These are phyloP conservation scores for Claviceps sp. DNA, from an alignment of 2,329 filamentous ascomycete genomes.

Conservation along the genomic window DNA sequence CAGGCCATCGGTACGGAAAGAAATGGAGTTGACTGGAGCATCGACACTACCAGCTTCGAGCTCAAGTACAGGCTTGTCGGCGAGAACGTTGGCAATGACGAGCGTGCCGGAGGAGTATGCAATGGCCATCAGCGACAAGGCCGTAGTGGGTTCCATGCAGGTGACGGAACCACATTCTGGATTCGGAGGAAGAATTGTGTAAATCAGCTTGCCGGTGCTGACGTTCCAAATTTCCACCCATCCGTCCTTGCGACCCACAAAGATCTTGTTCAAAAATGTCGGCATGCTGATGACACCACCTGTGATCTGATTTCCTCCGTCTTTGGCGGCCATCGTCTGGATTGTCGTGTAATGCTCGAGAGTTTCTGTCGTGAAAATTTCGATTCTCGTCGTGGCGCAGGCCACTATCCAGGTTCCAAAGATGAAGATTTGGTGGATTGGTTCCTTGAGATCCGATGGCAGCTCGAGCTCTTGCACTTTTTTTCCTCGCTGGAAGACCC, in stretches of 20 bases:
- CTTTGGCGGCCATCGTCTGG: slow-evolving; percentile 40
- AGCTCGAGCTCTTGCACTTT: slow-evolving; percentile 63
- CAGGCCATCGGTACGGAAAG: slow-evolving; percentile 78
- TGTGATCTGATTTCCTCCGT: slow-evolving; percentile 55
- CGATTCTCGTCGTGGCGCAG: slow-evolving; percentile 59
- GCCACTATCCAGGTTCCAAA: slow-evolving; percentile 89
- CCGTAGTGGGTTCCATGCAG: slow-evolving; percentile 71
- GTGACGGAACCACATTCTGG: slow-evolving; percentile 69
- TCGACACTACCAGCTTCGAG: slow-evolving; percentile 53
- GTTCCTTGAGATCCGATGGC: slow-evolving; percentile 51
- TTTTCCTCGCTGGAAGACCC: slow-evolving; percentile 86
- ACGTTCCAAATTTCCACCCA: slow-evolving; percentile 96
- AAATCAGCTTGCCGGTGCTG: slow-evolving; percentile 79
- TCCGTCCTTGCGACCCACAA: slow-evolving; percentile 76
- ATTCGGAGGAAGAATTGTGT: slow-evolving; percentile 70
- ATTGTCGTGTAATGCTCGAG: slow-evolving; percentile 87
- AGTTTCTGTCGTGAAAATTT: slow-evolving; percentile 77
- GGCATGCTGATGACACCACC: slow-evolving; percentile 78
- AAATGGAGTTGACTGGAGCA: slow-evolving; percentile 63
- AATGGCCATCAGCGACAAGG: slow-evolving; percentile 74
- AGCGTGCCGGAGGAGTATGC: slow-evolving; percentile 72
- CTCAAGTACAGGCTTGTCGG: slow-evolving; percentile 58
- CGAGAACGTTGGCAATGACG: slow-evolving; percentile 67
- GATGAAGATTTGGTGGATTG: slow-evolving; percentile 63
- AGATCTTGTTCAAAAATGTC: slow-evolving; percentile 91